Base-by-base conservation (phyloP, 176 grass and related monocot genomes). In the Puccinellia tenuiflora region DNA sequence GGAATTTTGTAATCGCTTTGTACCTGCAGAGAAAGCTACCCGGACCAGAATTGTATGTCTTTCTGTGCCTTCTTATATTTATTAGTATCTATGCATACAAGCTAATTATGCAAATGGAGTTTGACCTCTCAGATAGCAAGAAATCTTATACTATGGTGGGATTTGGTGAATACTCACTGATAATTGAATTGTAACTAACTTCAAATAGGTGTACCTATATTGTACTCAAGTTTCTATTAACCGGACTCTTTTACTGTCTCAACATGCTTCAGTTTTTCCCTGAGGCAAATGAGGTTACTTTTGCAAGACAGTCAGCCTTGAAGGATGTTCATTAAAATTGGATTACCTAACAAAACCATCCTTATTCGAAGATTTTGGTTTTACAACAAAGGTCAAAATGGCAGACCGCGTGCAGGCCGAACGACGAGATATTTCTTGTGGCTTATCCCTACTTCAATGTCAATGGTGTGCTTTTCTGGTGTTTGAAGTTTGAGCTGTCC, bases 361-460 rank as follows among this genome's bases (percentile, higher is more conserved):
- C 34, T 78, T 95, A 63, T 98, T 95, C 14, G 92, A 98, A 88
- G 96, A 98, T 88, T 98, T 98, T 78, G 96, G 96, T 75, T 98
- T 98, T 68, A 81, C 88, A 79, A 88, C 85, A 12, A 98, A 95
- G 83, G 71, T 98, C 76, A 92, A 92, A 91, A 98, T 98, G 89
- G 73, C 87, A 77, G 91, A 98, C 59, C 93, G 92, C 17, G 96
- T 98, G 75, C 89, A 64, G 65, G 65, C 88, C 85, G 33, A 83
- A 90, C 52, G 96, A 98, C 5, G 92, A 95, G 80, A 79, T 86
- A 75, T 95, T 98, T 71, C 87, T 98, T 51, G 87, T 98, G 83
- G 92, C 96, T 46, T 98, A 98, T 90, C 96, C 92, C 46, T 95
- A 98, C 83, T 98, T 98, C 87, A 98, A 98, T 92, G 96, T 98